Evolutionary conservation across 2,329 filamentous ascomycete genomes (phyloP), one percentile per base, ranked within the genome.

Genomic region (Curvularia spicifera): DNA sequence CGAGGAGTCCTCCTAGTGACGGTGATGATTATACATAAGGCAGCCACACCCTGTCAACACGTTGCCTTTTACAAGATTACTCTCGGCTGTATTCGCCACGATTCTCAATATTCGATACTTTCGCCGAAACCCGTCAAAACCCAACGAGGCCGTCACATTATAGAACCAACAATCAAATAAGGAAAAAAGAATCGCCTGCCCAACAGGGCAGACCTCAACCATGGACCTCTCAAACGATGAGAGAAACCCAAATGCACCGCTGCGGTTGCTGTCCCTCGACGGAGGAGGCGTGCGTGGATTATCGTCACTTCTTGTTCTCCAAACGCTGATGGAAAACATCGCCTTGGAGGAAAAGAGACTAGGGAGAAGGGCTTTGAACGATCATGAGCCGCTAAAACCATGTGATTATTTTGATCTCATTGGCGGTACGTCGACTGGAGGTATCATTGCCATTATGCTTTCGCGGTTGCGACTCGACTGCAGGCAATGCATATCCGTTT

Each of bases 401-500:
- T 77, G 73, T 53, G 76, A 78, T 58, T 78, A 78, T 46, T 78
- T 78, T 43, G 76, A 78, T 53, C 64, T 78, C 12, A 78, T 78
- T 31, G 76, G 75, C 9, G 76, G 76, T 1, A 78, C 76, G 10
- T 77, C 74, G 10, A 78, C 76, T 0, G 76, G 76, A 7, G 76
- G 76, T 1, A 78, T 78, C 47, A 78, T 78, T 43, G 76, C 76
- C 8, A 72, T 78, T 8, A 66, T 78, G 13, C 71, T 78, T 2
- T 77, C 76, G n/a, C 69, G 76, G 1, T 63, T 78, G 26, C 67
- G 69, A 15, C 69, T 78, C 15, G 69, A 77, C 48, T 76, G 74
- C 60, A 73, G 73, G 39, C 60, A 76, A 51, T 78, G 76, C 45
- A 74, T 78, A 33, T 40, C 53, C 8, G 76, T 78, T n/a, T 78